Evolutionary conservation across 2,329 filamentous ascomycete species (phyloP).

Genomic region (Penicillium sp.): DNA sequence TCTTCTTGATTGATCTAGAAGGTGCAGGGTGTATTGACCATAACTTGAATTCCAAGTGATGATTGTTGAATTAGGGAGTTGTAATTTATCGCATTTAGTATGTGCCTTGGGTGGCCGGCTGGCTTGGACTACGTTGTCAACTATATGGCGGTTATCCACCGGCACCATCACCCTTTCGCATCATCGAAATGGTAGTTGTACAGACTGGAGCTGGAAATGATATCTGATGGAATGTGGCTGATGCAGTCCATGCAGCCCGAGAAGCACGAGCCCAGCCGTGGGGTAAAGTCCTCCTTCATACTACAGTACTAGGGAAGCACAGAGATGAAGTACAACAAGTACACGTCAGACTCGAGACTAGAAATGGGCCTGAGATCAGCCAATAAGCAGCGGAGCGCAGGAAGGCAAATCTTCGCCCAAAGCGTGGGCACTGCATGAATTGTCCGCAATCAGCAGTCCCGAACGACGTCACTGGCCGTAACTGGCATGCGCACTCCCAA

Average conservation of each 20-base stretch:
- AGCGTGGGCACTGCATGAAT: conserved; percentile 4
- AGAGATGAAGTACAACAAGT: neutral
- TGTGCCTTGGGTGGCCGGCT: no score
- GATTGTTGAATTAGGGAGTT: no score
- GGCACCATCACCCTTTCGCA: neutral
- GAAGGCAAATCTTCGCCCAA: conserved; percentile 13
- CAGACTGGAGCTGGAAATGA: neutral
- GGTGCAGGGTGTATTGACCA: no score
- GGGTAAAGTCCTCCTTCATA: conserved; percentile 1
- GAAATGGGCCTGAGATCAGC: neutral
- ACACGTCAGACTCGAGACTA: neutral
- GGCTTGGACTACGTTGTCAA: no score
- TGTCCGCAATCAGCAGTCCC: conserved; percentile 12
- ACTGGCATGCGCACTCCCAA: conserved; percentile 1
- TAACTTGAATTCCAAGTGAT: no score
- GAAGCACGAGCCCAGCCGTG: conserved; percentile 9
- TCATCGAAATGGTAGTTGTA: neutral
- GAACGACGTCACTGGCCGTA: conserved; percentile 18
- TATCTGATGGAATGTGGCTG: neutral
- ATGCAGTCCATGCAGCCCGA: neutral
- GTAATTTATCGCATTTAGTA: no score
- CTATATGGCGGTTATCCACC: no score
- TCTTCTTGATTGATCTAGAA: no score
- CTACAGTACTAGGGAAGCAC: no score
- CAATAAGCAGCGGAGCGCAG: neutral